Conservation (phyloP, 1,284 basidiomycete species). For the Agroathelia rolfsii region DNA sequence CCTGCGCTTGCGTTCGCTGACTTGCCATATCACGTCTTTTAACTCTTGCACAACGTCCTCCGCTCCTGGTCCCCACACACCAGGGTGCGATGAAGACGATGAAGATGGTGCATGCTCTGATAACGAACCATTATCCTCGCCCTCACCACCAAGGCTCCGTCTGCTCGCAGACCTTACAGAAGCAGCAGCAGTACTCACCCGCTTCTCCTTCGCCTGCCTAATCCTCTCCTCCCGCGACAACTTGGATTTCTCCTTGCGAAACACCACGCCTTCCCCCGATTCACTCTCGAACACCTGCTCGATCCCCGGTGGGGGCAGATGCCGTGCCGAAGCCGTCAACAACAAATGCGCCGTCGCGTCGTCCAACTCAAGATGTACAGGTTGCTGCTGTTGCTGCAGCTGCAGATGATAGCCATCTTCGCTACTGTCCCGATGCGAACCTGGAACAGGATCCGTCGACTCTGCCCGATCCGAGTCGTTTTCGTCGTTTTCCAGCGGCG, state of each 20-base stretch:
- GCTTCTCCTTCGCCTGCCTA: conserved; percentile 38
- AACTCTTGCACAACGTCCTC: conserved; percentile 78
- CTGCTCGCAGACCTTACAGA: conserved; percentile 9
- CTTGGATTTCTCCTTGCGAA: conserved; percentile 46
- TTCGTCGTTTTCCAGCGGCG: conserved; percentile 41
- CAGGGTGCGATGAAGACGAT: conserved; percentile 2
- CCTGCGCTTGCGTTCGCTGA: conserved; percentile 55
- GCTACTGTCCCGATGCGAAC: conserved; percentile 2
- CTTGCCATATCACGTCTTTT: conserved; percentile 77
- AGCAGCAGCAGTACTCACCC: conserved; percentile 30
- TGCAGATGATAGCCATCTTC: conserved; percentile 8
- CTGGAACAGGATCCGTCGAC: conserved; percentile 16
- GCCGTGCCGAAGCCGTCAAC: conserved; percentile 34
- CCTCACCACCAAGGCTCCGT: conserved; percentile 4
- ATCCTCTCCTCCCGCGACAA: conserved; percentile 67
- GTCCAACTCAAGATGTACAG: conserved; percentile 30
- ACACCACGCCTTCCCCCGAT: conserved; percentile 27
- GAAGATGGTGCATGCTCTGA: conserved; percentile 7
- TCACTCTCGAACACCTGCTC: conserved; percentile 75
- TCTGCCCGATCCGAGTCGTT: conserved; percentile 45
- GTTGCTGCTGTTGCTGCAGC: conserved; percentile 9
- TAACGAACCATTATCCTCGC: conserved; percentile 9
- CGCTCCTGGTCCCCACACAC: conserved; percentile 59
- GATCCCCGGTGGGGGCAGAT: conserved; percentile 50
- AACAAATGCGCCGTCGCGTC: conserved; percentile 51